These are phyloP conservation scores for Pseudozyma thailandica DNA, from an alignment of 1,284 basidiomycete species.

Conservation along the genomic window DNA sequence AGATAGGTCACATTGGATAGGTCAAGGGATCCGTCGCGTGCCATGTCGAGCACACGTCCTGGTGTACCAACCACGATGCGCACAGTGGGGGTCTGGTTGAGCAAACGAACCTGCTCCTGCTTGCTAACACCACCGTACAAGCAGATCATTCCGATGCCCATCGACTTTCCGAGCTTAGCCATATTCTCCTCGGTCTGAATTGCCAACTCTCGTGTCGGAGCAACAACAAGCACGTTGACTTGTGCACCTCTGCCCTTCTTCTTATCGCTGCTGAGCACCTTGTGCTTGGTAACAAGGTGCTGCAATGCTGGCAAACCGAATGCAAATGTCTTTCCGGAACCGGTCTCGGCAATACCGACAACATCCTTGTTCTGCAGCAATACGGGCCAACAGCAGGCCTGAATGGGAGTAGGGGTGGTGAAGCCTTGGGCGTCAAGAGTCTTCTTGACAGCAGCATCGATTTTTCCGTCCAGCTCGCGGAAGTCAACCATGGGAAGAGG, in stretches of 20 bases:
- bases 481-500: constrained; percentile 78
- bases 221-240: constrained; percentile 84
- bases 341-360: constrained; percentile 97
- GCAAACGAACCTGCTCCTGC: constrained; percentile 77
- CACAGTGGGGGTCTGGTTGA: constrained; percentile 71
- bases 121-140: constrained; percentile 93
- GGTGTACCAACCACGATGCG: constrained; percentile 93
- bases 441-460: constrained; percentile 72
- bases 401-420: constrained; percentile 91
- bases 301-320: constrained; percentile 91
- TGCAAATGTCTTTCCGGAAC: constrained; percentile 88
- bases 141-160: constrained; percentile 83
- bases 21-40: constrained; percentile 82
- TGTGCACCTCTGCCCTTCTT: constrained; percentile 64
- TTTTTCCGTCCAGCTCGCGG: constrained; percentile 77
- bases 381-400: constrained; percentile 94
- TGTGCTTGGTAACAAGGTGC: constrained; percentile 73
- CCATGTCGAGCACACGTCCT: constrained; percentile 88
- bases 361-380: constrained; percentile 85
- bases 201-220: constrained; percentile 92
- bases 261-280: constrained; percentile 51
- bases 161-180: constrained; percentile 78
- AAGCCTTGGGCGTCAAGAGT: constrained; percentile 76
- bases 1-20: constrained; percentile 81
- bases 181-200: constrained; percentile 93